Conservation (phyloP, 768 basidiomycete genomes). For the Agrocybe praecox region DNA sequence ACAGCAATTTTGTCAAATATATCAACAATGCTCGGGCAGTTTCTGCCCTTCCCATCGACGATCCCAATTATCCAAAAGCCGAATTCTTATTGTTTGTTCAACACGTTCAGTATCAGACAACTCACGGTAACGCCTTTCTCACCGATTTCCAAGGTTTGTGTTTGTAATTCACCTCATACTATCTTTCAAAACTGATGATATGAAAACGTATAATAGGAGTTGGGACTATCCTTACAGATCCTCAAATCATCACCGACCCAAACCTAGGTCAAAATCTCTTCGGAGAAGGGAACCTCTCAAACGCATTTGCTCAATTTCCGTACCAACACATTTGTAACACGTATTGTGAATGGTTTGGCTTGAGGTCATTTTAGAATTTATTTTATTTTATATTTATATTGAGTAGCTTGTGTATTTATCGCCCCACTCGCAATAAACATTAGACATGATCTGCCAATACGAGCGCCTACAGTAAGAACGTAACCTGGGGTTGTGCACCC, state of each 20-base stretch:
- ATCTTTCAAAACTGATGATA: no score
- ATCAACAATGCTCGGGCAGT: conserved; percentile 15
- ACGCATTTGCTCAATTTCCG: conserved; percentile 4
- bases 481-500: no score
- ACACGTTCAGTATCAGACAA: conserved; percentile 18
- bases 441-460: no score
- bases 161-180: no score
- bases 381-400: no score
- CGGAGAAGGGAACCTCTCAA: conserved; percentile 11
- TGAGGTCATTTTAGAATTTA: neutral
- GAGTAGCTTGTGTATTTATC: no score
- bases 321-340: conserved; percentile 5
- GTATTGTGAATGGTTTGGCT: conserved; percentile 13
- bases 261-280: neutral
- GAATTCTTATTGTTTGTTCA: conserved; percentile 17
- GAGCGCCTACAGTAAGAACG: no score
- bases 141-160: conserved; percentile 12
- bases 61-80: neutral
- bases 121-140: conserved; percentile 10
- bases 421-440: no score
- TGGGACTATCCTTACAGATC: conserved; percentile 16
- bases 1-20: conserved; percentile 13
- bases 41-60: neutral
- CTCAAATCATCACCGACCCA: conserved; percentile 16
- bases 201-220: conserved; percentile 4